Conservation (phyloP, 441 rosid genomes). For the Lagerstroemia fauriei region DNA sequence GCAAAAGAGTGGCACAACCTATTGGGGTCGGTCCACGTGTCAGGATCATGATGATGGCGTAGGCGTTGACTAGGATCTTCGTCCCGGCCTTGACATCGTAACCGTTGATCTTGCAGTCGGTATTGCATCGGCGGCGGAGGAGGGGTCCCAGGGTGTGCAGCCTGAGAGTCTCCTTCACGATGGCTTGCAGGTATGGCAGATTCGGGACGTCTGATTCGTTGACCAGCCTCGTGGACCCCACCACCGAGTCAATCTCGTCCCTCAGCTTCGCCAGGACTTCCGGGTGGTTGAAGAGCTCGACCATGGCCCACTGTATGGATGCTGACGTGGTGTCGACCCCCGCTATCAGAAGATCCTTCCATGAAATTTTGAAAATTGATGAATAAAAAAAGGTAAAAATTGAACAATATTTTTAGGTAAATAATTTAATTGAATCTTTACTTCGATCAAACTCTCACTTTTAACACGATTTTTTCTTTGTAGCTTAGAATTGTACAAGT, state of each 20-base stretch:
- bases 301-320: constrained; percentile 28
- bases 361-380: not conserved
- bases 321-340: constrained; percentile 31
- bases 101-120: constrained; percentile 19
- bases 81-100: constrained; percentile 25
- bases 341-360: constrained; percentile 29
- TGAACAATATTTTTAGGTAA: too few species aligned
- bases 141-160: constrained; percentile 28
- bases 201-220: constrained; percentile 28
- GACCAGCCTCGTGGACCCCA: constrained; percentile 24
- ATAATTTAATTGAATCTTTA: too few species aligned
- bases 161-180: constrained; percentile 30
- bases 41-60: constrained; percentile 30
- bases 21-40: constrained; percentile 22
- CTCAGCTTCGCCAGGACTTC: constrained; percentile 17
- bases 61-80: constrained; percentile 25
- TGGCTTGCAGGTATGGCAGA: constrained; percentile 29
- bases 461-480: too few species aligned
- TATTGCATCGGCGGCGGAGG: constrained; percentile 29
- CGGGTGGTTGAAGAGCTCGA: constrained; percentile 25
- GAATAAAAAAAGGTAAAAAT: not conserved
- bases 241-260: constrained; percentile 23
- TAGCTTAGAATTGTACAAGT: too few species aligned
- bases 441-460: too few species aligned
- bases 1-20: constrained; percentile 8